Evolutionary conservation across 1,284 basidiomycete genomes (phyloP).

Genomic region (Heliocybe sulcata): DNA sequence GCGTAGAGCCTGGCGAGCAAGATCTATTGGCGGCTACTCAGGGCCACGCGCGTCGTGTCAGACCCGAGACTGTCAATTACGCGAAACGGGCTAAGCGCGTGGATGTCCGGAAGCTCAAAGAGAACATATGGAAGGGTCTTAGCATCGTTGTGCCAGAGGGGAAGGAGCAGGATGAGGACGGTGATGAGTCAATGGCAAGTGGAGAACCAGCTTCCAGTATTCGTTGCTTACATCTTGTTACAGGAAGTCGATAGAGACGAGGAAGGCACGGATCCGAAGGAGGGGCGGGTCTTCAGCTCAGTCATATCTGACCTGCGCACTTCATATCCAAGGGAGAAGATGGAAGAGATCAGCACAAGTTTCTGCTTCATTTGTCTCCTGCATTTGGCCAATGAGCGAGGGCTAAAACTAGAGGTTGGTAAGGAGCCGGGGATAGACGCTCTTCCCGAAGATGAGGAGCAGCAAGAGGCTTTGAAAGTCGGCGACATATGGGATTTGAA

Average conservation of each 20-base stretch:
- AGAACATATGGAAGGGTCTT: constrained; percentile 94
- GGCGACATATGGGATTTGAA: constrained; percentile 75
- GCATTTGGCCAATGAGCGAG: constrained; percentile 94
- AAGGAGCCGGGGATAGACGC: constrained; percentile 25
- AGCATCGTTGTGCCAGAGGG: constrained; percentile 51
- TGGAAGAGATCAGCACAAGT: constrained; percentile 97
- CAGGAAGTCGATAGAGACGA: constrained; percentile 47
- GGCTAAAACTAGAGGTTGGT: constrained; percentile 68
- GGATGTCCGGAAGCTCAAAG: constrained; percentile 94
- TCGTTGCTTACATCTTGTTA: constrained; percentile 6
- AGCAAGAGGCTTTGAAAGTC: constrained; percentile 35
- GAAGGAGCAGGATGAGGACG: constrained; percentile 31
- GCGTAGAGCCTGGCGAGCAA: constrained; percentile 66
- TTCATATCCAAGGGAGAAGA: constrained; percentile 87
- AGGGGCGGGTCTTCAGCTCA: constrained; percentile 73
- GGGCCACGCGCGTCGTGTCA: constrained; percentile 71
- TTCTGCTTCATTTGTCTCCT: constrained; percentile 99
- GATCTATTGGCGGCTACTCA: constrained; percentile 82
- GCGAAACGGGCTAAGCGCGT: constrained; percentile 95
- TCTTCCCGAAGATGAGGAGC: constrained; percentile 19
- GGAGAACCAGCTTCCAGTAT: background rate
- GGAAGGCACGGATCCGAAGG: constrained; percentile 47
- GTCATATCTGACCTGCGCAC: constrained; percentile 80
- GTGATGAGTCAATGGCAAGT: constrained; percentile 49
- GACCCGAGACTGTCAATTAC: constrained; percentile 91